Percentiles rank a stretch among this genome's conserved stretches.
Conservation (phyloP, 257 asterid species). For the Solanum pinnatisectum region DNA sequence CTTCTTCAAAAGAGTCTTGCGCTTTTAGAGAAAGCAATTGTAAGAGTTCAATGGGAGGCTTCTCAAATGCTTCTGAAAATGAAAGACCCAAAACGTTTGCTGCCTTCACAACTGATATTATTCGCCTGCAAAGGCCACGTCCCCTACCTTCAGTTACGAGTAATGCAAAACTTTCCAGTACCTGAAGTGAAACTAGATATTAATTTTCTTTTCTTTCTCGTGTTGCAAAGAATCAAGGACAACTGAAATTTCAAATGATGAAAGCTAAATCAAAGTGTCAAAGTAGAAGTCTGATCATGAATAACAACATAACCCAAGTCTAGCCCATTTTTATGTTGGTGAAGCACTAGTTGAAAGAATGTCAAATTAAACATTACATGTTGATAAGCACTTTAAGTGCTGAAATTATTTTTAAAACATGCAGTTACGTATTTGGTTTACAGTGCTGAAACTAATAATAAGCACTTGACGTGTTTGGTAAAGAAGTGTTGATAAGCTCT, state of each 20-base stretch:
- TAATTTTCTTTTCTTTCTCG: not conserved
- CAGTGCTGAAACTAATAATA: not conserved
- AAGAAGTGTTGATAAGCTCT: not conserved
- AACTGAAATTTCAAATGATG: not conserved
- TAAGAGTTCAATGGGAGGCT: conserved; percentile 85
- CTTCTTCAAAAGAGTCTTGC: conserved; percentile 92
- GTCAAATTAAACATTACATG: not conserved
- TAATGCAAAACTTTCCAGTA: conserved; percentile 58
- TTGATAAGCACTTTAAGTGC: not conserved
- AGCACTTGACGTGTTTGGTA: not conserved
- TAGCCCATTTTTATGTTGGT: not conserved
- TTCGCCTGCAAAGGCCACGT: conserved; percentile 69
- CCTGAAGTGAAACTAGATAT: conserved; percentile 28
- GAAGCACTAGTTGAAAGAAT: not conserved
- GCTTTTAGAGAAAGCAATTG: conserved; percentile 96
- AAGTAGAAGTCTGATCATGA: not conserved
- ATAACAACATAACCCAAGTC: not conserved
- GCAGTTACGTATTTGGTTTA: not conserved
- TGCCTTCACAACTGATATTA: conserved; percentile 77
- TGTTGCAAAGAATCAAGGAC: not conserved
- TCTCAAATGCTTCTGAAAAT: conserved; percentile 87
- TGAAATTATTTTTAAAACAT: not conserved
- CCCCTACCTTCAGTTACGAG: conserved; percentile 69
- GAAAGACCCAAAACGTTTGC: conserved; percentile 85
- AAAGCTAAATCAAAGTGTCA: not conserved